These are phyloP conservation scores for Trapa bicornis DNA, from an alignment of 345 rosid genomes.

Conservation along the genomic window DNA sequence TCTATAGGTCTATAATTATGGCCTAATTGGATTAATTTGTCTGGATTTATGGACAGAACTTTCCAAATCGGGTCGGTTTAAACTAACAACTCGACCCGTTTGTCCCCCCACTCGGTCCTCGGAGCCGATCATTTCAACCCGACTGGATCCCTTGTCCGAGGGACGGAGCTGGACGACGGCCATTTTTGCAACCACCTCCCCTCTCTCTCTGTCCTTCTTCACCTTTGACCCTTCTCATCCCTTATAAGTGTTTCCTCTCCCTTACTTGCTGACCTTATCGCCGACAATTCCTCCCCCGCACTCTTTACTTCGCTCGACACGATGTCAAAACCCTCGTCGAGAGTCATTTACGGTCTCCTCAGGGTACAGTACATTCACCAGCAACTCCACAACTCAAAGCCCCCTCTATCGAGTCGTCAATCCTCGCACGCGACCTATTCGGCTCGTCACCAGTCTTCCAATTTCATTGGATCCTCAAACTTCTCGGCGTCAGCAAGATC, in stretches of 20 bases:
- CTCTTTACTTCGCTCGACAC: background rate
- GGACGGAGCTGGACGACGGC: background rate
- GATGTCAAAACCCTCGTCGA: slow-evolving; percentile 15
- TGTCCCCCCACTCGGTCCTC: background rate
- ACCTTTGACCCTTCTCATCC: background rate
- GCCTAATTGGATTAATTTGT: background rate
- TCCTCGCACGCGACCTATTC: slow-evolving; percentile 1
- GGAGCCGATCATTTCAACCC: background rate
- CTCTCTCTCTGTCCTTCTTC: background rate
- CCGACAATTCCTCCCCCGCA: too few species aligned
- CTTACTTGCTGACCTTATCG: too few species aligned
- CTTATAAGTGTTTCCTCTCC: too few species aligned
- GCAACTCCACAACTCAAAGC: background rate
- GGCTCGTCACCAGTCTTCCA: slow-evolving; percentile 2
- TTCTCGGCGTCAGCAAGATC: background rate
- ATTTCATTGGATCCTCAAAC: background rate
- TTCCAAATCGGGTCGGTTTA: background rate
- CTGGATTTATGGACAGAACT: too few species aligned
- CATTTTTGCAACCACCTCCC: background rate
- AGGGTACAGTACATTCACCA: slow-evolving; percentile 7
- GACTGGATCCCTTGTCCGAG: background rate
- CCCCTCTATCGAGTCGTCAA: background rate
- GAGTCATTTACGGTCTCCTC: slow-evolving; percentile 10
- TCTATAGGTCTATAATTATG: too few species aligned
- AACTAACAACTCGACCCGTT: background rate